Evolutionary conservation across 768 basidiomycete genomes (phyloP).

Genomic region (Termitomyces sp.): DNA sequence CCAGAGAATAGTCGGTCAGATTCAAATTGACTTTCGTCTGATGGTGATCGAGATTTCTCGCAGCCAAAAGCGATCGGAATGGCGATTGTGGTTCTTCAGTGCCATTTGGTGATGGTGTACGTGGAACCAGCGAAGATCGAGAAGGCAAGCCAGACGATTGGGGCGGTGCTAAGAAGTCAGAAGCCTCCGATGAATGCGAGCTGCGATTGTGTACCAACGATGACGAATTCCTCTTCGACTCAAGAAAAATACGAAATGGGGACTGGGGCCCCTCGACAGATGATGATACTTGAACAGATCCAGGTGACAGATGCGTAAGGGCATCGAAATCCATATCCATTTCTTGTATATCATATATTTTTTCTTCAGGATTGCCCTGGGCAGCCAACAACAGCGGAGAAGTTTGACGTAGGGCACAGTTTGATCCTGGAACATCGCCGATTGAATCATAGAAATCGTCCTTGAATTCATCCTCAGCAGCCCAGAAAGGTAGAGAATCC

Average conservation of each 20-base stretch:
- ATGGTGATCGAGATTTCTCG: neutral
- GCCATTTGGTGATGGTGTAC: constrained; percentile 1
- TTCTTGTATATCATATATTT: neutral
- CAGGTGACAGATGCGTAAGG: neutral
- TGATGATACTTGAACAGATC: neutral
- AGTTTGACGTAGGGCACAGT: neutral
- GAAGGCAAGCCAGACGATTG: neutral
- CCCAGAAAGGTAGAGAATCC: neutral
- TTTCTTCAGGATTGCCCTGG: constrained; percentile 3
- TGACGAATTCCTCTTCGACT: neutral
- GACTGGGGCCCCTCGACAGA: constrained; percentile 4
- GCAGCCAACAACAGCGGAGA: neutral
- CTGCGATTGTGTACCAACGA: neutral
- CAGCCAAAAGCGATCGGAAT: constrained; percentile 6
- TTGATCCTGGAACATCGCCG: neutral
- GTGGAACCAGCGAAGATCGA: neutral
- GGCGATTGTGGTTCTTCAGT: constrained; percentile 1
- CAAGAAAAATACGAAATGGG: constrained; percentile 9
- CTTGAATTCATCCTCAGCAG: neutral
- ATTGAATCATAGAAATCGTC: neutral
- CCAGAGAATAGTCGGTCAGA: neutral
- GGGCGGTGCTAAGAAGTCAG: neutral
- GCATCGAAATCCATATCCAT: neutral
- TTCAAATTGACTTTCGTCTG: neutral
- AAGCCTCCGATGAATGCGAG: neutral